These are phyloP conservation scores for Sphagnum magellanicum DNA, from an alignment of 228 moss, liverwort and hornwort genomes.

Conservation along the genomic window DNA sequence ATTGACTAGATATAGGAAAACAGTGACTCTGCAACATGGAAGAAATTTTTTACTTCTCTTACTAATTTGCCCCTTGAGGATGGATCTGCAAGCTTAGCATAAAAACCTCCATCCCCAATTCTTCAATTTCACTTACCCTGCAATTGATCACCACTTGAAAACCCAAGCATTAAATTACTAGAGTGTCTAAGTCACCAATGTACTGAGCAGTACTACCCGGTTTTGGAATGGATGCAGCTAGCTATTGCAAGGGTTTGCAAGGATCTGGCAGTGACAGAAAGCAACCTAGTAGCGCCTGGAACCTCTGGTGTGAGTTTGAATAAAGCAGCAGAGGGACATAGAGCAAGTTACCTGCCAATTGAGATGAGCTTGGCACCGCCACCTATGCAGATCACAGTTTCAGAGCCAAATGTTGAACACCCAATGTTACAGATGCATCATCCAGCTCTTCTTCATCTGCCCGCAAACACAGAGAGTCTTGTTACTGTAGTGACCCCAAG, in stretches of 20 bases:
- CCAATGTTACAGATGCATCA: too few relatives aligned
- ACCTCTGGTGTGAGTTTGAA: too few relatives aligned
- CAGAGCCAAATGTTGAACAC: too few relatives aligned
- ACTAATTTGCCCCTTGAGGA: neutral
- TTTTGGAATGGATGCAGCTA: slow-evolving; percentile 33
- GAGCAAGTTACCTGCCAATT: too few relatives aligned
- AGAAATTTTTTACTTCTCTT: neutral
- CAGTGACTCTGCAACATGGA: too few relatives aligned
- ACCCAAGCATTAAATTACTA: neutral
- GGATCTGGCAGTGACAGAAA: slow-evolving; percentile 4
- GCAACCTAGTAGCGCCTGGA: slow-evolving; percentile 7
- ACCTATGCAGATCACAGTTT: too few relatives aligned
- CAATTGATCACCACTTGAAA: neutral
- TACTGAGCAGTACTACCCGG: neutral
- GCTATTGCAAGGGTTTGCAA: slow-evolving; percentile 51
- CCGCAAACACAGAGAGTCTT: too few relatives aligned
- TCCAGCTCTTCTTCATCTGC: too few relatives aligned
- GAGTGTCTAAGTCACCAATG: neutral
- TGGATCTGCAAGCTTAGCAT: neutral
- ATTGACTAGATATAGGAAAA: neutral
- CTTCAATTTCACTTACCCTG: too few relatives aligned
- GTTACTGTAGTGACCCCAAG: too few relatives aligned
- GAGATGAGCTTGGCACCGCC: too few relatives aligned
- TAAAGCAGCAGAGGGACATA: too few relatives aligned
- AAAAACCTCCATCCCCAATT: neutral